Conservation (phyloP, 331 rosid species). For the Quercus phellos region DNA sequence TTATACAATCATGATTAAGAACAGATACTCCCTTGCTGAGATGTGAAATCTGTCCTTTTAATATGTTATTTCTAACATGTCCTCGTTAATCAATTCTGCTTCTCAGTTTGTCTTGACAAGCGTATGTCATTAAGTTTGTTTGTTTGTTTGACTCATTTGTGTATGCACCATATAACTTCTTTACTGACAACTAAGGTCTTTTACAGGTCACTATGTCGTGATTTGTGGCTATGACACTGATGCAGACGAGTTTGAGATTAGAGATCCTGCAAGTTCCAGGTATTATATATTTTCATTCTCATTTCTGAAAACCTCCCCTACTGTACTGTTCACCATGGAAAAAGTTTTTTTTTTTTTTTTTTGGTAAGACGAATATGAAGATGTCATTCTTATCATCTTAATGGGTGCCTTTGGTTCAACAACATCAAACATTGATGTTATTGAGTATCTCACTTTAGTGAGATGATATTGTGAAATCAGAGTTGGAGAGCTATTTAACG, state of each 20-base stretch:
- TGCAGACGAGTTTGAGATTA: conserved; percentile 92
- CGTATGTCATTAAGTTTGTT: not conserved
- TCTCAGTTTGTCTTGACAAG: not conserved
- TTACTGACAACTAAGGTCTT: conserved; percentile 15
- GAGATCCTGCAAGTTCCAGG: conserved; percentile 94
- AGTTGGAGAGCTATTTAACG: not conserved
- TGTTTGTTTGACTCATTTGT: not conserved
- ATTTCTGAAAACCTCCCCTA: not conserved
- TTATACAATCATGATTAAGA: not conserved
- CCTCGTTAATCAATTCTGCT: too few species aligned
- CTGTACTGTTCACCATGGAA: not conserved
- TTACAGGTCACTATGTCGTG: conserved; percentile 83
- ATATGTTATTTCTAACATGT: too few species aligned
- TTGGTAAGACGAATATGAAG: not conserved
- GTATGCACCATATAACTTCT: not conserved
- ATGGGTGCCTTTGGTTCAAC: conserved; percentile 1
- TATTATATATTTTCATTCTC: conserved; percentile 22
- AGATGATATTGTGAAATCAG: not conserved
- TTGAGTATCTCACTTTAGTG: not conserved
- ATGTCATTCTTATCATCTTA: conserved; percentile 4
- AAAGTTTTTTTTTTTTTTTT: not conserved
- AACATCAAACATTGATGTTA: not conserved
- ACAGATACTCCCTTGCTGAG: not conserved
- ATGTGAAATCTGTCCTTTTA: not conserved
- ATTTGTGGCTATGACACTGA: conserved; percentile 86